Conservation (phyloP, 2,329 filamentous ascomycete genomes). For the Xylaria sp. region DNA sequence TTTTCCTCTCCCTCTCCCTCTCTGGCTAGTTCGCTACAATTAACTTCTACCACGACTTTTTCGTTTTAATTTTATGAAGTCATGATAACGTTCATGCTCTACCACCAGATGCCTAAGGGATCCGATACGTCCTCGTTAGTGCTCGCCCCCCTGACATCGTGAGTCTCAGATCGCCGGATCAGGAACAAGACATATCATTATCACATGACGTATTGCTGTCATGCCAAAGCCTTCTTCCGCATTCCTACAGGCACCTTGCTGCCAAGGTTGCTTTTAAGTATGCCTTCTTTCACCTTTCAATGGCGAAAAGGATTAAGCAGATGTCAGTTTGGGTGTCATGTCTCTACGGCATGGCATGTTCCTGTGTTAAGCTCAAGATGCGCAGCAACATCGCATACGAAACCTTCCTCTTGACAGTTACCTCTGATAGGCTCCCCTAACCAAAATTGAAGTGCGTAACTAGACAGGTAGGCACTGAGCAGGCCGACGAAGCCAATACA, state of each 20-base stretch:
- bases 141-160: neutral
- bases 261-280: neutral
- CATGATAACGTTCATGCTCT: neutral
- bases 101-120: neutral
- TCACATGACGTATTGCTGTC: neutral
- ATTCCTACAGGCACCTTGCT: neutral
- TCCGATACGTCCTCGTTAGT: neutral
- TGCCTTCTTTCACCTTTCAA: neutral
- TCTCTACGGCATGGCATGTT: neutral
- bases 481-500: neutral
- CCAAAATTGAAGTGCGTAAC: neutral
- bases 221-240: neutral
- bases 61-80: neutral
- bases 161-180: slow-evolving; percentile 7
- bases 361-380: slow-evolving; percentile 4
- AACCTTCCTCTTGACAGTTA: neutral
- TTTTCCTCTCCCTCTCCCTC: neutral
- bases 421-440: neutral
- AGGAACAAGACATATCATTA: slow-evolving; percentile 3
- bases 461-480: neutral
- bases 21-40: neutral
- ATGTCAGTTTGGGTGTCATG: slow-evolving; percentile 5
- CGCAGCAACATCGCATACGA: slow-evolving; percentile 5
- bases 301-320: neutral
- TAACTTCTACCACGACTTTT: neutral